Base-by-base conservation (phyloP, 2,329 filamentous ascomycete genomes). In the Alternaria burnsii region DNA sequence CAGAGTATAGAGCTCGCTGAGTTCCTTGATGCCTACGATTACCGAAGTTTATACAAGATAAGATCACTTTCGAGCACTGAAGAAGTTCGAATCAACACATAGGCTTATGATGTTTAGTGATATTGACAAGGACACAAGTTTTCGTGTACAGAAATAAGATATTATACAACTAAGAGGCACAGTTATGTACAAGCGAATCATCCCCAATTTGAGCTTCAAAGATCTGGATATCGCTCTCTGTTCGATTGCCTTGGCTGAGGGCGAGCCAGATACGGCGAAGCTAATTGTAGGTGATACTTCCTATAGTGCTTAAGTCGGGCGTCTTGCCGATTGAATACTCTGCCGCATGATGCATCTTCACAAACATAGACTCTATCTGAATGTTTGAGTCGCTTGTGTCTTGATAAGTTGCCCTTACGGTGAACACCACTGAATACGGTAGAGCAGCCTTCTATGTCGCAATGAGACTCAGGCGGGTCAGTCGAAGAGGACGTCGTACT, bases 261-360 rank as follows among this genome's bases (percentile, higher is more conserved):
- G n/a, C n/a, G 36, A 40, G 36, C n/a, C 1, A n/a, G 0, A 4
- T 40, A 40, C 6, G 6, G 7, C 9, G 3, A 3, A 14, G 44
- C 44, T 11, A 47, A 9, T 11, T 32, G 0, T 32, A 1, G 44
- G 10, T 47, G 44, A 7, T 18, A 5, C 9, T 42, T 46, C 1
- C 60, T 47, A 22, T 57, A 57, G 32, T 63, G 61, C 51, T 61
- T 63, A 14, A 58, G 20, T 12, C 42, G 52, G 4, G 63, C 63
- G n/a, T 65, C 63, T 26, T 56, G 38, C 2, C 60, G 28, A 11
- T 32, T 12, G n/a, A 32, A 66, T 1, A 6, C 16, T n/a, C 30
- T 52, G 8, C 0, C 3, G 30, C 62, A 65, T 3, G 26, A 48
- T 0, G 7, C 1, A 2, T 32, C 9, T 36, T 36, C 59, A 55